Evolutionary conservation across 805 yeast genomes (phyloP).

Genomic region (Metschnikowia reukaufii): DNA sequence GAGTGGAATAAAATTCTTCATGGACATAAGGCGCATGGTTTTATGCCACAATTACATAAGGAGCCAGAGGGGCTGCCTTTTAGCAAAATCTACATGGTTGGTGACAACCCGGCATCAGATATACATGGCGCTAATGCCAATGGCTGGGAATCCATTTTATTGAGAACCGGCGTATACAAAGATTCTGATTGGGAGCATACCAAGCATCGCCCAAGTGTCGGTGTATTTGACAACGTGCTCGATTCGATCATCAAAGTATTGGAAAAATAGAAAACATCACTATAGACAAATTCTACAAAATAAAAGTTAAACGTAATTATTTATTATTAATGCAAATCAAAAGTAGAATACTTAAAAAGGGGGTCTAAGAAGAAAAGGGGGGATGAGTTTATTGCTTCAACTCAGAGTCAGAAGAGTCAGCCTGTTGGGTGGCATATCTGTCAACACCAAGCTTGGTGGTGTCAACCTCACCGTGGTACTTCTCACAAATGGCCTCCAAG

Average conservation of each 20-base stretch:
- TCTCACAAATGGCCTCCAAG: constrained; percentile 78
- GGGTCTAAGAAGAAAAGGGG: constrained; percentile 1
- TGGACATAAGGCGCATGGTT: constrained; percentile 19
- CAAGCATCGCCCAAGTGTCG: constrained; percentile 47
- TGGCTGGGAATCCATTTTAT: constrained; percentile 87
- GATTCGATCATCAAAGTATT: constrained; percentile 40
- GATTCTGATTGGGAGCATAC: constrained; percentile 50
- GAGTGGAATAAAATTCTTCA: constrained; percentile 48
- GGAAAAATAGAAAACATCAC: background rate
- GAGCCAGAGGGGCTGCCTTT: constrained; percentile 38
- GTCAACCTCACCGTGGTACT: constrained; percentile 76
- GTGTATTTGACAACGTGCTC: constrained; percentile 49
- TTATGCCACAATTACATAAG: constrained; percentile 46
- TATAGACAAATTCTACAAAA: background rate
- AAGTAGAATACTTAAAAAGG: background rate
- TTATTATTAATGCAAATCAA: constrained; percentile 6
- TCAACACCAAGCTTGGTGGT: constrained; percentile 41
- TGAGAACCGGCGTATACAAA: constrained; percentile 83
- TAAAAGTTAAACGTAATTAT: background rate
- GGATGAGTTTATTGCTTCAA: constrained; percentile 24
- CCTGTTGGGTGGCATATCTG: constrained; percentile 34
- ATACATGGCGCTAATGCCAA: constrained; percentile 83
- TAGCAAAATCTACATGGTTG: constrained; percentile 83
- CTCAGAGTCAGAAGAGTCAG: constrained; percentile 39
- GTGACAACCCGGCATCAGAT: constrained; percentile 94